phyloP scores from a whole-genome alignment of 164 flowering plant species.

The Aristolochia contorta region DNA sequence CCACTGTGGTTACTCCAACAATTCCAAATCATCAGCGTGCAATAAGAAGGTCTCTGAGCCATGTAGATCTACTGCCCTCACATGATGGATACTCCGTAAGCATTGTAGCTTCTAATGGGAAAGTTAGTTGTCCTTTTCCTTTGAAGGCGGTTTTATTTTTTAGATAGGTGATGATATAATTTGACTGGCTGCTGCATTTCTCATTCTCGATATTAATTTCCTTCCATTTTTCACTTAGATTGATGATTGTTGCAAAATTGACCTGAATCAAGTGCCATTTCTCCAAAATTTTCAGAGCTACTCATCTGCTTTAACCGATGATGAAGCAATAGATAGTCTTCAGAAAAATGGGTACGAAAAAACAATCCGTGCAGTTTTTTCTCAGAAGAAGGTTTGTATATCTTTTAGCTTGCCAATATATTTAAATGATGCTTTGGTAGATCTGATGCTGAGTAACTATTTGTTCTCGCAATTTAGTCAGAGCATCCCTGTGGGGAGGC shows the following conservation, averaged over 20 bases:
- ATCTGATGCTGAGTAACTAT: too few relatives aligned
- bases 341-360: conserved; percentile 41
- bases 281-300: conserved; percentile 48
- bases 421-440: too few relatives aligned
- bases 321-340: conserved; percentile 49
- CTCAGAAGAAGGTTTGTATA: conserved; percentile 49
- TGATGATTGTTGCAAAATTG: too few relatives aligned
- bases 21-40: conserved; percentile 30
- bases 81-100: conserved; percentile 77
- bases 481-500: conserved; percentile 56
- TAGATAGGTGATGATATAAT: too few relatives aligned
- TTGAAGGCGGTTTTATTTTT: too few relatives aligned
- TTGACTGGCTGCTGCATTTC: too few relatives aligned
- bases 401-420: neutral
- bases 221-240: too few relatives aligned
- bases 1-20: conserved; percentile 21
- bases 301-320: conserved; percentile 87
- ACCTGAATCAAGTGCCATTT: too few relatives aligned
- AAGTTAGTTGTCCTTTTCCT: too few relatives aligned
- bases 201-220: too few relatives aligned
- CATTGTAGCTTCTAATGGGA: neutral
- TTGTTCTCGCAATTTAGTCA: conserved; percentile 19
- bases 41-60: conserved; percentile 60
- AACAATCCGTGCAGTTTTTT: conserved; percentile 56
- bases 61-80: conserved; percentile 40